Percentiles rank a stretch among this genome's conserved stretches.
Evolutionary conservation across 2,329 filamentous ascomycete genomes (phyloP).

Genomic region (Tolypocladium tundrense): DNA sequence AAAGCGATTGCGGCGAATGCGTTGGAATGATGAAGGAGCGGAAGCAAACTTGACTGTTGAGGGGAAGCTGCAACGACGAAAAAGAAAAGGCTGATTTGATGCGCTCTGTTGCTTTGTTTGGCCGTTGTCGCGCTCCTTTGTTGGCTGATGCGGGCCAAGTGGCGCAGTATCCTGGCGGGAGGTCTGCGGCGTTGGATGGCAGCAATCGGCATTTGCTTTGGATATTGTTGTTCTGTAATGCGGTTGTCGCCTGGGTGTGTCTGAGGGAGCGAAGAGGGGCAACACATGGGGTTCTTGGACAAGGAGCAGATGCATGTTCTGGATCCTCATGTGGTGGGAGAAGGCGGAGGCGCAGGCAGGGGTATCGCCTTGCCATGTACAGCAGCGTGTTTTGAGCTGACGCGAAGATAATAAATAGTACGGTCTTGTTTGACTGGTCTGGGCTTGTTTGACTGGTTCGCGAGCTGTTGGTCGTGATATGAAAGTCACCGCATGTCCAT

Average conservation of each 20-base stretch:
- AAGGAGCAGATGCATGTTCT: not conserved
- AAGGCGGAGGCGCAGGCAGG: not conserved
- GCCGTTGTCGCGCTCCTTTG: not conserved
- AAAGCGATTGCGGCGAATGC: not conserved
- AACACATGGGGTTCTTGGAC: not conserved
- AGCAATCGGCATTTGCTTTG: conserved; percentile 5
- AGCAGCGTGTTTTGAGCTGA: not conserved
- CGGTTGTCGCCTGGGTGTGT: not conserved
- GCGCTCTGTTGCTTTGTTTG: not conserved
- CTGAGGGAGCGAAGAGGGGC: not conserved
- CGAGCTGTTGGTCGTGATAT: too few relatives aligned
- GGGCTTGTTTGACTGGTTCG: not conserved
- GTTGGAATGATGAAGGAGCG: not conserved
- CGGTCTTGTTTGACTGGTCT: not conserved
- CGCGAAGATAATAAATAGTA: not conserved
- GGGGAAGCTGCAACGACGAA: conserved; percentile 12
- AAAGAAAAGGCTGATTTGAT: conserved; percentile 1
- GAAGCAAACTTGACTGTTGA: not conserved
- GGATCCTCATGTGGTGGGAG: not conserved
- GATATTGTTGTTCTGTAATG: not conserved
- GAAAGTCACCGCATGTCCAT: too few relatives aligned
- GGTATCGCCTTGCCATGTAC: not conserved
- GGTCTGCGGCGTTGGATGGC: conserved; percentile 6
- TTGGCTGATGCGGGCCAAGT: not conserved
- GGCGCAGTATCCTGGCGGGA: not conserved